Base-by-base conservation (phyloP, 2,329 filamentous ascomycete species). In the Phoma sp. region DNA sequence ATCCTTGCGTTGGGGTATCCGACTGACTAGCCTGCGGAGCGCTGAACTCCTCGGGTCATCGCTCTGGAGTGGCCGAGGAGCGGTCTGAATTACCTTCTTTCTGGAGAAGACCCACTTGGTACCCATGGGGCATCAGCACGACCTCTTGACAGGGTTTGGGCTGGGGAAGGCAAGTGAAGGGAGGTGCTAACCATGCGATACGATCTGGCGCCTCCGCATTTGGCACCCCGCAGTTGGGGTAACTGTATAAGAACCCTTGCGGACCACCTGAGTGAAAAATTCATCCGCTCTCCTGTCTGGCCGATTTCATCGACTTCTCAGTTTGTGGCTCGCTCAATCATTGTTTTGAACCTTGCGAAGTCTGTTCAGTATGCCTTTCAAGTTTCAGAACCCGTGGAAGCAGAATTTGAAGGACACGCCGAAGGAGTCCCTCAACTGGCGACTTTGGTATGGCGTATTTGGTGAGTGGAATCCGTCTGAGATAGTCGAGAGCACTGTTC, bases 361-460 rank as follows among this genome's bases (percentile, higher is more conserved):
- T 40, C 24, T 44, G 54, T 22, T 59, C 62, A 74, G 60, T 58
- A 70, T 73, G 68, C 68, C 52, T 42, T 55, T 55, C 52, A 55
- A 55, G 41, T 37, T 55, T n/a, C 46, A 65, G 58, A 74, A 74
- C 52, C 68, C 69, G 11, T 74, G 70, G 70, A 61, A 66, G 42
- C 67, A 72, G 49, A 75, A 84, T 66, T 73, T 88, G 58, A 78
- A 86, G 43, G 83, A 83, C 54, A 88, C 90, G 56, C 89, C 89
- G 4, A 82, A 82, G 50, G 84, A 89, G 67, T 83, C 87, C 58
- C 84, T 91, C 72, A 93, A 93, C 77, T 91, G 88, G 88, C 81
- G 85, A 39, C 80, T 93, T 57, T 91, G 88, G 87, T 90, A 89
- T 73, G 86, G 89, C 37, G 88, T 92, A 49, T 69, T 90, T 43